Conservation (phyloP, 1,139 yeast species). For the Hyphopichia buzzinii region DNA sequence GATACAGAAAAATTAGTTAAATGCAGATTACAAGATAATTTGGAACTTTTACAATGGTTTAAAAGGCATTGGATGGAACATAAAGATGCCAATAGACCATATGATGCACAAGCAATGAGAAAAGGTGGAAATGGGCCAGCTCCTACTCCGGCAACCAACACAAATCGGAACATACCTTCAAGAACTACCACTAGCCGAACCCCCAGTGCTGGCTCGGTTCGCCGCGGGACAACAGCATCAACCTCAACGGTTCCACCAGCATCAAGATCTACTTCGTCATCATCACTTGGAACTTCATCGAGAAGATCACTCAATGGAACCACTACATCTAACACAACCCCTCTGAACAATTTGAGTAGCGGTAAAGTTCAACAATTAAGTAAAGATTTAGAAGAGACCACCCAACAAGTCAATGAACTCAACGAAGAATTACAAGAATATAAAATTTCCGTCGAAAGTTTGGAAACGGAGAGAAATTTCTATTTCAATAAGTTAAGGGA, state of each 20-base stretch:
- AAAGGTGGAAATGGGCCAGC: neutral
- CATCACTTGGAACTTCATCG: neutral
- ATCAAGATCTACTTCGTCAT: neutral
- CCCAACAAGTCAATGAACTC: constrained; percentile 36
- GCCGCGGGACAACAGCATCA: constrained; percentile 8
- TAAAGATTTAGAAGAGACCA: constrained; percentile 22
- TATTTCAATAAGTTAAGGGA: constrained; percentile 87
- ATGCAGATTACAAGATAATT: constrained; percentile 89
- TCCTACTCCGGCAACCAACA: neutral
- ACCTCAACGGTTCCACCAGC: constrained; percentile 7
- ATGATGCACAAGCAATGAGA: constrained; percentile 53
- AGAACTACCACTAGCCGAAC: constrained; percentile 3
- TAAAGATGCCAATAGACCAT: constrained; percentile 56
- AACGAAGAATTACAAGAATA: constrained; percentile 53
- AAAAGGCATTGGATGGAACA: constrained; percentile 78
- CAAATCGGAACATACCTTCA: constrained; percentile 2
- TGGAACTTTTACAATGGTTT: constrained; percentile 93
- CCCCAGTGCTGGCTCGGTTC: neutral
- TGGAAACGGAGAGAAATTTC: constrained; percentile 81
- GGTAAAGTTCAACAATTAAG: constrained; percentile 19
- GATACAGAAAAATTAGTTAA: constrained; percentile 81
- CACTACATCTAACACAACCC: neutral
- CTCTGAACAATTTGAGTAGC: neutral
- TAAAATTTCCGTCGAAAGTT: constrained; percentile 51
- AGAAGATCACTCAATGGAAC: neutral